Evolutionary conservation across 2,329 filamentous ascomycete species (phyloP), one percentile per base, ranked within the genome.

Genomic region (Plenodomus biglobosus): DNA sequence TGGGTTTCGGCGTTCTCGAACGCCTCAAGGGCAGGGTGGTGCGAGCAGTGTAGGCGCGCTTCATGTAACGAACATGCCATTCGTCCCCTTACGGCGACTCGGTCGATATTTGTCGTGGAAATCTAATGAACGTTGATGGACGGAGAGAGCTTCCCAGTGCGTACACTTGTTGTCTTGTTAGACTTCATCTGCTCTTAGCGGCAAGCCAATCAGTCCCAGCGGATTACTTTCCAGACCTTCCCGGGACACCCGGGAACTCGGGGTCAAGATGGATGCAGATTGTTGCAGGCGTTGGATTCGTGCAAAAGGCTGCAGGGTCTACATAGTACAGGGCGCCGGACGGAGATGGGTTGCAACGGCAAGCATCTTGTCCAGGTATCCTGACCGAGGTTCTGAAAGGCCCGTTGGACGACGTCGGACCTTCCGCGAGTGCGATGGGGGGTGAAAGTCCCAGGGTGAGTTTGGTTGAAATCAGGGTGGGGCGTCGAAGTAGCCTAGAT

Each of bases 241-340:
- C 40, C 30, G 38, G 38, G 42, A n/a, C 11, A n/a, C 15, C 35
- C 21, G 24, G 27, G 27, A 11, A 7, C 11, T 32, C 27, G 27
- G 27, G 13, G 27, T 32, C 15, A 15, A 32, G 27, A 32, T 32
- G 49, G 27, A 32, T 32, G 49, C 42, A 45, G 49, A 49, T 45
- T 38, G 36, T 38, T 32, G 43, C 36, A 38, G 16, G 17, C 13
- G n/a, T 37, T 40, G 40, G 30, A 19, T 36, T 27, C 20, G 38
- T 38, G 36, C 20, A 24, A 30, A 20, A 38, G n/a, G 37, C 49
- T 48, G 42, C 49, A 52, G 49, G 49, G 49, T 52, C 49, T n/a
- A n/a, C n/a, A n/a, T n/a, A n/a, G n/a, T n/a, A n/a, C n/a, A n/a
- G n/a, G n/a, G n/a, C 41, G 36, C 49, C 35, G 22, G 24, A 34